Conservation (phyloP, 805 yeast genomes). For the Isabelozyma rhagii region DNA sequence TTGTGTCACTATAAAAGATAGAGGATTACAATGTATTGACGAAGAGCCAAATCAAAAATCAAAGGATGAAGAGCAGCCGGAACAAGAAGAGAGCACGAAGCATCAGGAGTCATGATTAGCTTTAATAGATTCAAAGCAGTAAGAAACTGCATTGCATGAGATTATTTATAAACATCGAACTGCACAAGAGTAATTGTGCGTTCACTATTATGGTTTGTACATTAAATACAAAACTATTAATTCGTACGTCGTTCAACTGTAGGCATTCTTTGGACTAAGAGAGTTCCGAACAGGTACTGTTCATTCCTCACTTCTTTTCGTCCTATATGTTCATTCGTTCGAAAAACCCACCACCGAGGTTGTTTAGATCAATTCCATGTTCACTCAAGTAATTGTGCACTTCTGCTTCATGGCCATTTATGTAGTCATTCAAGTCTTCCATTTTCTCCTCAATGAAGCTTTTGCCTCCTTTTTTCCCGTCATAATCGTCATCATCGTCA, state of each 20-base stretch:
- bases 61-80: background rate
- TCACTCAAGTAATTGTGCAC: slow-evolving; percentile 1
- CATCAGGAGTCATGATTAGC: too few species aligned
- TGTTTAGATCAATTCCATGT: slow-evolving; percentile 2
- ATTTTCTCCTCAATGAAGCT: background rate
- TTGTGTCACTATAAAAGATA: slow-evolving; percentile 33
- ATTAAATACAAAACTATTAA: too few species aligned
- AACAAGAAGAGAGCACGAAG: background rate
- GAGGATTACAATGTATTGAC: slow-evolving; percentile 36
- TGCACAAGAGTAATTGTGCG: too few species aligned
- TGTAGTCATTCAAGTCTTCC: background rate
- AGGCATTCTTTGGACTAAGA: too few species aligned
- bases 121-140: too few species aligned
- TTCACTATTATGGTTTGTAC: too few species aligned
- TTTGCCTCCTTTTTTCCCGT: background rate
- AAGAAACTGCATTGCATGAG: too few species aligned
- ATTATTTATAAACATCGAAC: too few species aligned
- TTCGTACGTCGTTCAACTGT: too few species aligned
- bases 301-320: too few species aligned
- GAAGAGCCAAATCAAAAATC: slow-evolving; percentile 12
- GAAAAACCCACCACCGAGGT: background rate
- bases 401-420: slow-evolving; percentile 1
- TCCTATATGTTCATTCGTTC: background rate
- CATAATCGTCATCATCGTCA: background rate
- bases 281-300: too few species aligned